Evolutionary conservation across 1,284 basidiomycete genomes (phyloP), one percentile per base, ranked within the genome.

Genomic region (Trametes versicolor): DNA sequence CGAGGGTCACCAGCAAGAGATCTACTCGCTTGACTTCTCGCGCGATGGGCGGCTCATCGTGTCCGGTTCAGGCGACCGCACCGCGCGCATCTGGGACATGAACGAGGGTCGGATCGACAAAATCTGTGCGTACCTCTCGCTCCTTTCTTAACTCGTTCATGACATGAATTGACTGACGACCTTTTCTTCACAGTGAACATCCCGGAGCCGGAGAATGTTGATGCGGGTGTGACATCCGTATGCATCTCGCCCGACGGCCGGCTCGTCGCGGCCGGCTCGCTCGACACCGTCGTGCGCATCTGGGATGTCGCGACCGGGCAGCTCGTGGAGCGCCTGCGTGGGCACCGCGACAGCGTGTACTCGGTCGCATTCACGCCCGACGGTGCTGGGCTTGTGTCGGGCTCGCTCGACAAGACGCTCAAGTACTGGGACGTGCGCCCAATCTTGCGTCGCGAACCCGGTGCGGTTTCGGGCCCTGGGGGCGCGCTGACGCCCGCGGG

Each of bases 1-100:
- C 73, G 86, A 90, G 66, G 94, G 94, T 1, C 94, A 96, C 77
- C 87, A 89, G 75, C 92, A 93, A 75, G 94, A 96, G 77, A 95
- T 96, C 73, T 96, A 95, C 80, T 93, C 92, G 23, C 86, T 96
- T 71, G 92, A 93, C 74, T 95, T 93, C 76, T 91, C 91, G 6
- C 82, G 83, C 21, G 91, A 94, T 73, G 94, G 94, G 1, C 81
- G 87, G 23, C 84, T 92, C 72, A 88, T 95, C 69, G 91, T 94
- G 29, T 92, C 90, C 17, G 93, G 93, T 29, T 93, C 91, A 1
- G 93, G 93, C 15, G 94, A 96, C 81, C 90, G 90, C 78, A 93
- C 92, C 2, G 92, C 92, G 15, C 82, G 92, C 57, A 89, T 95
- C 64, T 96, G 94, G 94, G 89, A 94, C 76, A 88, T 94, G 79